These are phyloP conservation scores for Articulospora tetracladia DNA, from an alignment of 495 filamentous ascomycete genomes.

Conservation along the genomic window DNA sequence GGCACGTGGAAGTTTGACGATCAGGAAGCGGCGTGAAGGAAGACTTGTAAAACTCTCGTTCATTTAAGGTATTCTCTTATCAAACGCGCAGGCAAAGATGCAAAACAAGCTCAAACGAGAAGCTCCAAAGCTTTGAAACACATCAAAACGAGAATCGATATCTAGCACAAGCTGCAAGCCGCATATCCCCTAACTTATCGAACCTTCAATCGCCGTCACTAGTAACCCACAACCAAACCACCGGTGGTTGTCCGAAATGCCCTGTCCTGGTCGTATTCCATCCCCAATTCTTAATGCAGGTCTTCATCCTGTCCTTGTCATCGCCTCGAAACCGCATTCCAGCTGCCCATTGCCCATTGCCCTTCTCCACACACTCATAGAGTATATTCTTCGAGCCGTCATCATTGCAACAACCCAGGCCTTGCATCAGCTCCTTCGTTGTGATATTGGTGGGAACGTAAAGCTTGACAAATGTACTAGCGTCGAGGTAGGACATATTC, in stretches of 20 bases:
- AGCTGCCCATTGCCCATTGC: conserved; percentile 19
- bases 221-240: not conserved
- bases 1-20: too few species aligned
- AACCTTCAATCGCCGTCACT: not conserved
- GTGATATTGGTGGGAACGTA: conserved; percentile 38
- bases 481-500: conserved; percentile 17
- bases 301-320: conserved; percentile 21
- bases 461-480: conserved; percentile 30
- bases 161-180: too few species aligned
- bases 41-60: too few species aligned
- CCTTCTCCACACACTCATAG: conserved; percentile 29
- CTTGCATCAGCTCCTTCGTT: conserved; percentile 38
- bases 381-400: conserved; percentile 36
- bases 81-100: too few species aligned
- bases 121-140: too few species aligned
- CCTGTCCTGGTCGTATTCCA: conserved; percentile 11
- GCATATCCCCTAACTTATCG: not conserved
- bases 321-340: conserved; percentile 11
- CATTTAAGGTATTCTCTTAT: too few species aligned
- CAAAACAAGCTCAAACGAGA: too few species aligned
- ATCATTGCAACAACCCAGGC: conserved; percentile 41
- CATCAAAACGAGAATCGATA: too few species aligned
- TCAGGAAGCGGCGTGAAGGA: too few species aligned
- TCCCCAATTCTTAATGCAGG: conserved; percentile 14
- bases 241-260: not conserved